phyloP scores from a whole-genome alignment of 2,329 filamentous ascomycete genomes.

The Triangularia verruculosa region DNA sequence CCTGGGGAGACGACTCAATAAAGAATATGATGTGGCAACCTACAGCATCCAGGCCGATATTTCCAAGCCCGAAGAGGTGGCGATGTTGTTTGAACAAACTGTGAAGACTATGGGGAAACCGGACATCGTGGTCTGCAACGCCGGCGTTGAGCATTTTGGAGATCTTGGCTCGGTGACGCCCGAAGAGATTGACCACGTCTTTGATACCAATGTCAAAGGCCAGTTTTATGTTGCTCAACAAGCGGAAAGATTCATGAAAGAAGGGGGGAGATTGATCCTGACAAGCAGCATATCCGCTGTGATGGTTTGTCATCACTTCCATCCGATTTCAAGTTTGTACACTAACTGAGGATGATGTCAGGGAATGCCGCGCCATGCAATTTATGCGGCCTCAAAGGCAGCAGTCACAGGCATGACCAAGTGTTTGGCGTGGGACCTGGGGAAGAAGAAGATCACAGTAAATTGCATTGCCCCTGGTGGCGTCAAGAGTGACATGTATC shows the following conservation, averaged over 20 bases:
- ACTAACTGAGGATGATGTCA: neutral
- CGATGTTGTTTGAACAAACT: neutral
- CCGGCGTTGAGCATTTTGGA: constrained; percentile 7
- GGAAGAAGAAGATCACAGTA: constrained; percentile 1
- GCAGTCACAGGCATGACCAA: constrained; percentile 5
- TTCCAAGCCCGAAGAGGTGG: neutral
- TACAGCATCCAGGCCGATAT: neutral
- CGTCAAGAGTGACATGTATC: constrained; percentile 9
- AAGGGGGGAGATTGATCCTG: constrained; percentile 1
- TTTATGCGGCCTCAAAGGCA: constrained; percentile 14
- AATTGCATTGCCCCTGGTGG: constrained; percentile 8
- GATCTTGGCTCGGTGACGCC: neutral
- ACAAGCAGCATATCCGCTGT: constrained; percentile 8
- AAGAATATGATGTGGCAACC: neutral
- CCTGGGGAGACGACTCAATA: neutral
- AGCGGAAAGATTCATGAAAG: neutral
- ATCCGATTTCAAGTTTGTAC: neutral
- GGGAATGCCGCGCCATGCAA: constrained; percentile 5
- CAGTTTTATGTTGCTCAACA: constrained; percentile 13
- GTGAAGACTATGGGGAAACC: neutral
- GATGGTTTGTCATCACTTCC: neutral
- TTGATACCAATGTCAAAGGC: constrained; percentile 9
- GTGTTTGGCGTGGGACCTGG: constrained; percentile 9
- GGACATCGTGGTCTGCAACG: constrained; percentile 10
- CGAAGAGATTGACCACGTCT: constrained; percentile 8